Conservation (phyloP, 1,284 basidiomycete species). For the Pholiota adiposa region DNA sequence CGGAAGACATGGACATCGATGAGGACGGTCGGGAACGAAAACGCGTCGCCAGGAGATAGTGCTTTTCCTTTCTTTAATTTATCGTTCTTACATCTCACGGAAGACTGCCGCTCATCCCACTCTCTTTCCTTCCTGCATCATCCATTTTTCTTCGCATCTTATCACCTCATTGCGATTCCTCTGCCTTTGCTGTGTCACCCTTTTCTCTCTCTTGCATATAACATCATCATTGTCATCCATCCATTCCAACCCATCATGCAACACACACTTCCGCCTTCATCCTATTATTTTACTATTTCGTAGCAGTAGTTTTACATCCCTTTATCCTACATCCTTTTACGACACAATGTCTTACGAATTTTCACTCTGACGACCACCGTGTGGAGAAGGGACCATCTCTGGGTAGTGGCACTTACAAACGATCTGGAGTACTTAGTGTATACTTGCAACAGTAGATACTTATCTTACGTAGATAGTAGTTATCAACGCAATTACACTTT, state of each 20-base stretch:
- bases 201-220: slow-evolving; percentile 16
- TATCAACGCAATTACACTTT: not conserved
- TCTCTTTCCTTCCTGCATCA: not conserved
- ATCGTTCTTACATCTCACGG: not conserved
- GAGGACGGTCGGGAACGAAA: slow-evolving; percentile 64
- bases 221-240: slow-evolving; percentile 1
- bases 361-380: not conserved
- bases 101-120: not conserved
- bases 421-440: not conserved
- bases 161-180: slow-evolving; percentile 4
- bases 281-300: slow-evolving; percentile 2
- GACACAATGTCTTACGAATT: slow-evolving; percentile 6
- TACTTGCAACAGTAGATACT: not conserved
- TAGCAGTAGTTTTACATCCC: slow-evolving; percentile 12
- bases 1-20: slow-evolving; percentile 62
- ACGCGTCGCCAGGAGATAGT: slow-evolving; percentile 48
- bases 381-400: not conserved
- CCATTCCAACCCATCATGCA: not conserved
- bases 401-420: not conserved
- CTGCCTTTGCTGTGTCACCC: not conserved
- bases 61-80: slow-evolving; percentile 2
- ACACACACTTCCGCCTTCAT: not conserved
- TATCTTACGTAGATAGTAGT: not conserved
- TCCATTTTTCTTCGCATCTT: not conserved
- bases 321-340: slow-evolving; percentile 4